Conservation (phyloP, 2,329 filamentous ascomycete genomes). For the Scortechinia acanthostroma region DNA sequence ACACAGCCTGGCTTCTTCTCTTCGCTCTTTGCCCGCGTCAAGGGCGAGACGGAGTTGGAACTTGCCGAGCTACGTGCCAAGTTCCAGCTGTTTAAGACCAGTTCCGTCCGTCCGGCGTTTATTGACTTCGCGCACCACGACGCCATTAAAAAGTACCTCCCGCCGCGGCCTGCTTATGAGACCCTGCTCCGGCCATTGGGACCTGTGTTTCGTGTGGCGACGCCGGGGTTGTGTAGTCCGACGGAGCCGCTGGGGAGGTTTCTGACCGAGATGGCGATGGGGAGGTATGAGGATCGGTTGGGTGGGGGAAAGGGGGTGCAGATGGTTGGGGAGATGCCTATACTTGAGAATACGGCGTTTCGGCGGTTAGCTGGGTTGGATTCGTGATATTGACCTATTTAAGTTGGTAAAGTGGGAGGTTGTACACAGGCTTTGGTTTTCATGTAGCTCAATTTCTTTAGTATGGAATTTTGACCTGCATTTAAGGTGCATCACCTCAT, state of each 20-base stretch:
- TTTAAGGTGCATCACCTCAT: too few species aligned
- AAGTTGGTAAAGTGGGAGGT: too few species aligned
- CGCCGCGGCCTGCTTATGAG: background rate
- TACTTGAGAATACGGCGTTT: too few species aligned
- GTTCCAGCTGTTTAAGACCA: background rate
- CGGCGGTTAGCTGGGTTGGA: too few species aligned
- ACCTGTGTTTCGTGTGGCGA: background rate
- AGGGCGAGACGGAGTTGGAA: constrained; percentile 57
- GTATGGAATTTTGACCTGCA: too few species aligned
- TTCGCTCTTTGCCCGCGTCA: constrained; percentile 51
- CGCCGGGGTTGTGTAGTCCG: background rate
- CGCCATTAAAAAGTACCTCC: background rate
- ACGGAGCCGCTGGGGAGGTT: background rate
- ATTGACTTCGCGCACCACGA: background rate
- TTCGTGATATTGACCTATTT: too few species aligned
- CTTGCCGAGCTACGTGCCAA: background rate
- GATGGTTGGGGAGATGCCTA: too few species aligned
- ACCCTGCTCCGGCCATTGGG: background rate
- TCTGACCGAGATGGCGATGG: background rate
- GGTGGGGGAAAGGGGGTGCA: too few species aligned
- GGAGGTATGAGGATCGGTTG: too few species aligned
- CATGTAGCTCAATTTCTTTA: too few species aligned
- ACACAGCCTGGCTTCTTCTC: constrained; percentile 45
- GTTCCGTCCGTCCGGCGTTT: background rate
- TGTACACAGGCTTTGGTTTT: too few species aligned